Conservation (phyloP, 2,329 filamentous ascomycete species). For the Boeremia lycopersici region DNA sequence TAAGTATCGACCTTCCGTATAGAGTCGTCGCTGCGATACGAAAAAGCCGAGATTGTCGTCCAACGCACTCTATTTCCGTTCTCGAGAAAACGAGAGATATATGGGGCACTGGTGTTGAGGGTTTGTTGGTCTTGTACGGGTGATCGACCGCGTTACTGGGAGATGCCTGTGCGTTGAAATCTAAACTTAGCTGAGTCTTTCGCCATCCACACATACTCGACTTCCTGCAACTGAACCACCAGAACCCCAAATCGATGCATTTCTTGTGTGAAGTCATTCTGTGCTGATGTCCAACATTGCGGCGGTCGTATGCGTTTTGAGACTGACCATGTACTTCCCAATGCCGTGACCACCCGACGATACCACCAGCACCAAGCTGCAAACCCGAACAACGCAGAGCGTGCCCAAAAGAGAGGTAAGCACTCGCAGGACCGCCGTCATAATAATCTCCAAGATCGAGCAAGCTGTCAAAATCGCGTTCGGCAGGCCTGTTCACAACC, state of each 20-base stretch:
- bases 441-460: background rate
- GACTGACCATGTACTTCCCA: background rate
- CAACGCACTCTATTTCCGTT: background rate
- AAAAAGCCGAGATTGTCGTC: background rate
- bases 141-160: conserved; percentile 12
- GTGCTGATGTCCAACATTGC: background rate
- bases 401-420: background rate
- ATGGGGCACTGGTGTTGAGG: background rate
- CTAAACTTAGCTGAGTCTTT: conserved; percentile 10
- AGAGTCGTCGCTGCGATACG: background rate
- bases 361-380: background rate
- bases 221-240: background rate
- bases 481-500: background rate
- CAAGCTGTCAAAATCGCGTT: background rate
- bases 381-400: background rate
- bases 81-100: background rate
- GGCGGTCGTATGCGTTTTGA: background rate
- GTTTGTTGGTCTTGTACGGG: conserved; percentile 3
- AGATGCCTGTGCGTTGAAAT: background rate
- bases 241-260: background rate
- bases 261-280: too few species aligned
- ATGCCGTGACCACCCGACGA: background rate
- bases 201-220: background rate
- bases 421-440: background rate
- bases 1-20: background rate